Evolutionary conservation across 228 moss, liverwort and hornwort species (phyloP), one percentile per base, ranked within the genome.

Genomic region (Sphagnum magellanicum): DNA sequence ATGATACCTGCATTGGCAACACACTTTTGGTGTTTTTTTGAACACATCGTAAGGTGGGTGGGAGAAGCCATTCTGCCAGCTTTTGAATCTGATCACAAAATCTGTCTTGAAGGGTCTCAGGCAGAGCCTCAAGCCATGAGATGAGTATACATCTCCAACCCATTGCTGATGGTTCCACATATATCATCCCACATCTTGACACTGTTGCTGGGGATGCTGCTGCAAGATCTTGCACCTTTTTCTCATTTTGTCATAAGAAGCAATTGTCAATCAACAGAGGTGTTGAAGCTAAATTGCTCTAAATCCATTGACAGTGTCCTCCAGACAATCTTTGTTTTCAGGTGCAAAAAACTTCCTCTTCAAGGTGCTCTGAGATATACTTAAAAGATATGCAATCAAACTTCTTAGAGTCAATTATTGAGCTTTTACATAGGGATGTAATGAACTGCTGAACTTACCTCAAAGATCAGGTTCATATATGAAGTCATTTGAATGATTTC

Each of bases 121-220:
- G 93, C 8, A 93, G 71, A 13, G 80, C 82, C 76, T 85, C 15
- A 6, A 93, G 79, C 93, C 93, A 93, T 0, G 93, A 93, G 48
- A 81, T 75, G 15, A 93, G 66, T 52, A 93, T 76, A 65, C 85
- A 85, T 52, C 84, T 81, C 93, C 93, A 93, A 11, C 93, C 93
- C 85, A 93, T 89, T 11, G 88, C 87, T 17, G 87, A 71, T 0
- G 91, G 93, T 8, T 93, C 93, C 17, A 93, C 84, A 8, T 93
- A 93, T 61, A 93, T 89, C 93, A 93, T 93, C 0, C 93, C 93
- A 73, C 93, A 93, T 1, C 93, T 80, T 6, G 93, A 93, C 3
- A 93, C 93, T 5, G 93, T 93, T 12, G 93, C 91, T 12, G 91
- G 93, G 8, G 93, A 93, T 48, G 93, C 93, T 5, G 91, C 93